phyloP scores from a whole-genome alignment of 805 yeast species.

The Vanderwaltozyma yarrowii region DNA sequence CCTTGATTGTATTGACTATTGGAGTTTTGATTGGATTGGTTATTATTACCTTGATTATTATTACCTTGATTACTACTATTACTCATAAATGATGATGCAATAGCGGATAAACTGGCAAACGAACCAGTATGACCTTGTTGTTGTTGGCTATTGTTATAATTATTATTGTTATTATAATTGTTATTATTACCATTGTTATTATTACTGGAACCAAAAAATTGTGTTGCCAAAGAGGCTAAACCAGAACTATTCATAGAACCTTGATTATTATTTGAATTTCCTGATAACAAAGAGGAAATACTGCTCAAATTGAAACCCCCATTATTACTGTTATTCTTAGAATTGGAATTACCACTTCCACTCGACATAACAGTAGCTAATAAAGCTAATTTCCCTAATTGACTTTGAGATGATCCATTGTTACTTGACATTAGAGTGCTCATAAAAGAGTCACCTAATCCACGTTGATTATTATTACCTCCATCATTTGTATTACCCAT shows the following conservation, averaged over 20 bases:
- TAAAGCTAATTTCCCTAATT: constrained; percentile 24
- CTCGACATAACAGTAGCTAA: constrained; percentile 16
- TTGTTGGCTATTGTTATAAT: neutral
- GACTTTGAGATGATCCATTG: constrained; percentile 20
- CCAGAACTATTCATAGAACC: constrained; percentile 12
- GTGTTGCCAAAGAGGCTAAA: constrained; percentile 19
- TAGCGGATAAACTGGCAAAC: constrained; percentile 13
- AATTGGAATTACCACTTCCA: constrained; percentile 4
- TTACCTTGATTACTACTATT: neutral
- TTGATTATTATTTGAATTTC: constrained; percentile 3
- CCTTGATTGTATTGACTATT: constrained; percentile 3
- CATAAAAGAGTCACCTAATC: constrained; percentile 16
- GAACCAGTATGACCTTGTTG: constrained; percentile 5
- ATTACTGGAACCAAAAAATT: constrained; percentile 14
- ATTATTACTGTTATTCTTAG: constrained; percentile 5
- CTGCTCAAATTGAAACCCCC: constrained; percentile 16
- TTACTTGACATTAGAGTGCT: constrained; percentile 13
- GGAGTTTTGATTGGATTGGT: constrained; percentile 1
- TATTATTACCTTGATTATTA: neutral
- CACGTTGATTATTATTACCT: constrained; percentile 6
- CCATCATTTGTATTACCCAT: constrained; percentile 5
- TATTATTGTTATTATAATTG: neutral
- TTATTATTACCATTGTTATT: constrained; percentile 1
- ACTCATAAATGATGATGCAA: constrained; percentile 13
- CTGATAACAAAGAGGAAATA: constrained; percentile 16